Conservation (phyloP, 176 grass and related monocot species). For the Musa beccarii region DNA sequence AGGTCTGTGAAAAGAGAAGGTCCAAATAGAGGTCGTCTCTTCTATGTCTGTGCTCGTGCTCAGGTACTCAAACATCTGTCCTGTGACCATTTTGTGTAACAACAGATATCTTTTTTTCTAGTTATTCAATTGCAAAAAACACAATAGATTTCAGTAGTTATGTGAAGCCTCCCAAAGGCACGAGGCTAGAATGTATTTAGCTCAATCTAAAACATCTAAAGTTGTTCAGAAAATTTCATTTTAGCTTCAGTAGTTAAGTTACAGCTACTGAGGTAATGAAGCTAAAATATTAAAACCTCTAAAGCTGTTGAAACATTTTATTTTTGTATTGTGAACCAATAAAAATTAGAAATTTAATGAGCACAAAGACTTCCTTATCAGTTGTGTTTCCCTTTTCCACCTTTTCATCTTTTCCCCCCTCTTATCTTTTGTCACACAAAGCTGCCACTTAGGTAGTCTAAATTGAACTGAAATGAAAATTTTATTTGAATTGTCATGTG, state of each 20-base stretch:
- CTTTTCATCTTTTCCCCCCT: not conserved
- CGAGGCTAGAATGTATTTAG: not conserved
- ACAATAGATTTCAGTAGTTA: too few species aligned
- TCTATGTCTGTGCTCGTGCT: conserved; percentile 93
- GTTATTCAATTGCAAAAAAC: too few species aligned
- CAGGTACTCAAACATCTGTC: conserved; percentile 39
- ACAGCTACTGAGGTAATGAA: too few species aligned
- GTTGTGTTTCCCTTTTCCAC: not conserved
- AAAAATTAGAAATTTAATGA: not conserved
- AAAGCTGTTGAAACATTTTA: too few species aligned
- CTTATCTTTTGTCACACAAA: not conserved
- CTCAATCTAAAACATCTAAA: not conserved
- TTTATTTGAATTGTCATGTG: not conserved
- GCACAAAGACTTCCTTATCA: not conserved
- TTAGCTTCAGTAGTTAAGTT: too few species aligned
- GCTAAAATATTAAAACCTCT: too few species aligned
- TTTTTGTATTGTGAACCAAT: not conserved
- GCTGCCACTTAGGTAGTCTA: not conserved
- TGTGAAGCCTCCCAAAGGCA: too few species aligned
- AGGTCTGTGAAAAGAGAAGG: conserved; percentile 98
- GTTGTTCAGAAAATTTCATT: too few species aligned
- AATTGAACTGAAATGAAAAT: not conserved
- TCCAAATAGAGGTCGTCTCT: conserved; percentile 62
- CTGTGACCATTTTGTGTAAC: not conserved
- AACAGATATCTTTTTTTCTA: not conserved